phyloP scores from a whole-genome alignment of 495 filamentous ascomycete species.

The Hyphodiscus hymeniophilus region DNA sequence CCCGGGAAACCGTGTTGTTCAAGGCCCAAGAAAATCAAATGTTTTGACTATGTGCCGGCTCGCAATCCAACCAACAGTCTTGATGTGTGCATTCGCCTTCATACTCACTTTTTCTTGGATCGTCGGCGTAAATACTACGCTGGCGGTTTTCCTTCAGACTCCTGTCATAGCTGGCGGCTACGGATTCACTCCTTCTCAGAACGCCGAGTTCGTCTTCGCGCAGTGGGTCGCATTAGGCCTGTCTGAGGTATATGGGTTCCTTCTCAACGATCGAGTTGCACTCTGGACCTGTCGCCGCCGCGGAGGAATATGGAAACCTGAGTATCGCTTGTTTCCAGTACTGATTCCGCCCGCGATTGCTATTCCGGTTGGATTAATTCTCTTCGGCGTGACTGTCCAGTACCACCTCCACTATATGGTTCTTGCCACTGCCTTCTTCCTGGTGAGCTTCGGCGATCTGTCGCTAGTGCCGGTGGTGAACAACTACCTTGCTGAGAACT shows the following conservation, averaged over 20 bases:
- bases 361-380: conserved; percentile 36
- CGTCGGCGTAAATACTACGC: conserved; percentile 30
- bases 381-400: conserved; percentile 37
- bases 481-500: conserved; percentile 41
- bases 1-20: conserved; percentile 26
- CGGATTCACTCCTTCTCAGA: conserved; percentile 34
- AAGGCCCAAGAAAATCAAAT: too few species aligned
- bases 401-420: conserved; percentile 41
- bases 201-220: conserved; percentile 27
- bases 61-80: conserved; percentile 14
- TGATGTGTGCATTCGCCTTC: conserved; percentile 34
- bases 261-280: conserved; percentile 36
- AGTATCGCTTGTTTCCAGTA: conserved; percentile 39
- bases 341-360: conserved; percentile 34
- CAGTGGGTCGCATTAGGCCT: conserved; percentile 37
- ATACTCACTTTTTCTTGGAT: conserved; percentile 36
- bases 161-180: conserved; percentile 35
- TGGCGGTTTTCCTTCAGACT: conserved; percentile 32
- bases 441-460: conserved; percentile 32
- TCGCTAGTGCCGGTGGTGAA: conserved; percentile 32
- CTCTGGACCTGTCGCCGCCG: conserved; percentile 28
- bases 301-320: conserved; percentile 38
- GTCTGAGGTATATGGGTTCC: conserved; percentile 32
- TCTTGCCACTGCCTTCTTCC: conserved; percentile 34
- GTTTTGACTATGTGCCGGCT: too few species aligned